Evolutionary conservation across 495 filamentous ascomycete genomes (phyloP), one percentile per base, ranked within the genome.

Genomic region (Amniculicola lignicola): DNA sequence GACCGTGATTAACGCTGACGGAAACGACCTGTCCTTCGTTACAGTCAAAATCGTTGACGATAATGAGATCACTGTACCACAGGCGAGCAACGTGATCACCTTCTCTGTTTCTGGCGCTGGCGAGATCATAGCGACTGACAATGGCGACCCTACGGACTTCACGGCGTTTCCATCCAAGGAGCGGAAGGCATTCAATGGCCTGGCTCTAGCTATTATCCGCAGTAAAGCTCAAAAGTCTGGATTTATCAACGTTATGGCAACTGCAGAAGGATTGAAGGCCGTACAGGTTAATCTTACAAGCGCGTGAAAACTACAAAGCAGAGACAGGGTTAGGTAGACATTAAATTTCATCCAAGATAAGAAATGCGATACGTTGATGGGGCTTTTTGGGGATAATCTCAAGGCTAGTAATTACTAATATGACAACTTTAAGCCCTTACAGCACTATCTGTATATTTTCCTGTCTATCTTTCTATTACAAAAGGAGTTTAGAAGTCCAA

Each of bases 101-200:
- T 73, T 70, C 47, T 66, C 69, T 2, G 46, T 76, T 27, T 61
- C 50, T 0, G 75, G 72, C 0, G 68, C 69, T 0, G 76, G 70
- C 9, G 46, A 70, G 61, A 73, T 78, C 7, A 59, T 77, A 15
- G 57, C 74, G 1, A 78, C 76, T 0, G 75, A 78, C 39, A 78
- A 77, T 48, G 76, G 76, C 0, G 67, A 78, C 39, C 71, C 75
- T 0, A 65, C 71, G 0, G 75, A 77, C 33, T 69, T 74, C 51
- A 71, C 65, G 1, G 63, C 59, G 4, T 77, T 79, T 56, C 71
- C 72, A 14, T 74, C 70, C 14, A 45, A 57, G 36, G 68, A 65
- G 27, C 57, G 76, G 0, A 68, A 76, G n/a, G 75, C 74, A 0
- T 77, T 74, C 55, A 66, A 65, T 27, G 76, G 75, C 0, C 59